These are phyloP conservation scores for Gorgonomyces haynaldii DNA, from an alignment of 192 early-diverging fungal genomes.

Conservation along the genomic window DNA sequence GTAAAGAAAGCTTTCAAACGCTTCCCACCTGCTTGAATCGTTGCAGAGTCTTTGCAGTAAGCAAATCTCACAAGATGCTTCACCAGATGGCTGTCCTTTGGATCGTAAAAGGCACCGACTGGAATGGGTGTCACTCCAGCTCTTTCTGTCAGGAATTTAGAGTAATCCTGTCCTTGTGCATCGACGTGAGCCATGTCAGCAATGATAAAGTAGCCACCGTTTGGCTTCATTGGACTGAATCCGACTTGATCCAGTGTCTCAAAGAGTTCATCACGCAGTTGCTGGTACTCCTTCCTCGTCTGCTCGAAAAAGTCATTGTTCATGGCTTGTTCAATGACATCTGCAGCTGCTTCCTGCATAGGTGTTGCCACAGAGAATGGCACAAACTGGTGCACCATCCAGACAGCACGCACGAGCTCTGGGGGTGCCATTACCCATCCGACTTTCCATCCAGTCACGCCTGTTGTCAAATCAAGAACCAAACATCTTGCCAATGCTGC, in stretches of 20 bases:
- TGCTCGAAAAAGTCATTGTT: slow-evolving; percentile 53
- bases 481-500: slow-evolving; percentile 87
- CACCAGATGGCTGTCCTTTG: slow-evolving; percentile 5
- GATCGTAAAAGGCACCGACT: slow-evolving; percentile 77
- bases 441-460: slow-evolving; percentile 92
- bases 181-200: slow-evolving; percentile 59
- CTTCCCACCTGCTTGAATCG: slow-evolving; percentile 59
- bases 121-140: slow-evolving; percentile 88
- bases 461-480: too few relatives aligned
- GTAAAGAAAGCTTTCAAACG: slow-evolving; percentile 34
- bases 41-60: slow-evolving; percentile 84
- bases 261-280: slow-evolving; percentile 62
- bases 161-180: slow-evolving; percentile 29
- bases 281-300: slow-evolving; percentile 56
- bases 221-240: slow-evolving; percentile 69
- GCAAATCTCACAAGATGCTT: slow-evolving; percentile 64
- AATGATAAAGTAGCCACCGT: slow-evolving; percentile 90
- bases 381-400: slow-evolving; percentile 80
- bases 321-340: slow-evolving; percentile 54
- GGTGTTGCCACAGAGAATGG: slow-evolving; percentile 85
- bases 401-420: slow-evolving; percentile 55
- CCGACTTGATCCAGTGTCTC: slow-evolving; percentile 51
- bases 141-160: slow-evolving; percentile 74
- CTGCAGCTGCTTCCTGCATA: slow-evolving; percentile 71
- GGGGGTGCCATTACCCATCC: slow-evolving; percentile 81